These are phyloP conservation scores for Liriodendron chinense DNA, from an alignment of 164 flowering plant genomes.

Conservation along the genomic window DNA sequence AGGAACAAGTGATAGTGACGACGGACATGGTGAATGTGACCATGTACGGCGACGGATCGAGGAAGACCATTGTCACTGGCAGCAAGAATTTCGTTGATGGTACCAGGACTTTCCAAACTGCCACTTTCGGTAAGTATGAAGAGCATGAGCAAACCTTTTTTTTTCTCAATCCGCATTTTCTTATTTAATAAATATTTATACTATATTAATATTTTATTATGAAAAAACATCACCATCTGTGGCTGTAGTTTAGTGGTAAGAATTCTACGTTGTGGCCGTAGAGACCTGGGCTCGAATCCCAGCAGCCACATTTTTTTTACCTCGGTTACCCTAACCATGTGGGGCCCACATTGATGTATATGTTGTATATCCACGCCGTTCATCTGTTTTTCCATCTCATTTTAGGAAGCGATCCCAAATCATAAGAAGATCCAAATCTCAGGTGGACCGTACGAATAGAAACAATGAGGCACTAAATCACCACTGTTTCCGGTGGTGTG, in stretches of 20 bases:
- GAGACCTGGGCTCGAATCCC: constrained; percentile 99
- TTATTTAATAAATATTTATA: too few relatives aligned
- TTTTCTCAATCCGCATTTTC: too few relatives aligned
- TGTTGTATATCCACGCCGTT: too few relatives aligned
- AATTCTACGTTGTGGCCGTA: constrained; percentile 99
- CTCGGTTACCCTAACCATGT: too few relatives aligned
- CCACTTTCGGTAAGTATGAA: constrained; percentile 48
- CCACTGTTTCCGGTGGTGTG: too few relatives aligned
- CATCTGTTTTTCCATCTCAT: too few relatives aligned
- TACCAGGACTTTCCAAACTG: constrained; percentile 56
- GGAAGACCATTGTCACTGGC: constrained; percentile 63
- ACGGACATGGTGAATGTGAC: constrained; percentile 68
- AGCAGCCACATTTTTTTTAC: constrained; percentile 79
- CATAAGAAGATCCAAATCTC: too few relatives aligned
- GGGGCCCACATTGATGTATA: too few relatives aligned
- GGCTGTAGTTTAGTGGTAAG: constrained; percentile 81
- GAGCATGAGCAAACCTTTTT: too few relatives aligned
- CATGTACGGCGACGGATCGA: constrained; percentile 80
- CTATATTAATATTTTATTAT: background rate
- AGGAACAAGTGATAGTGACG: constrained; percentile 48
- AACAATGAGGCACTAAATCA: too few relatives aligned
- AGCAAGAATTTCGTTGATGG: constrained; percentile 66
- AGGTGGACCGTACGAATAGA: too few relatives aligned
- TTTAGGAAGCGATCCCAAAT: too few relatives aligned
- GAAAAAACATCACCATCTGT: background rate